Conservation (phyloP, 2,329 filamentous ascomycete species). For the Aspergillus versicolor region DNA sequence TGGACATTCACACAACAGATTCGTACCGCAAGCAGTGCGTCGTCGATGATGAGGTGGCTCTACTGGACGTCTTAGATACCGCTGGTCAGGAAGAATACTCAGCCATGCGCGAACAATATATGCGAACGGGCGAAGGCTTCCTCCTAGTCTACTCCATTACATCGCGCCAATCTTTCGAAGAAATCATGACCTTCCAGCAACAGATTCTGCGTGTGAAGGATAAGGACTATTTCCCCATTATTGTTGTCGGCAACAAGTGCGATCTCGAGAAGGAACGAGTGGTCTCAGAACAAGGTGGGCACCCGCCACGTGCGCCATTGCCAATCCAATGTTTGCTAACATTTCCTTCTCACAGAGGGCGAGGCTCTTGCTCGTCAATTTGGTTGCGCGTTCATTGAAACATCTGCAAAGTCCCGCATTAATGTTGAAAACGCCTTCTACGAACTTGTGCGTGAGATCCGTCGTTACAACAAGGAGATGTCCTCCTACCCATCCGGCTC, state of each 20-base stretch:
- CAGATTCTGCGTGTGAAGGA: slow-evolving; percentile 98
- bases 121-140: slow-evolving; percentile 98
- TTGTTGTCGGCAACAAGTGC: slow-evolving; percentile 98
- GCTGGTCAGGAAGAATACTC: slow-evolving; percentile 99
- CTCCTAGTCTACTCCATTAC: slow-evolving; percentile 98
- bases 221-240: slow-evolving; percentile 99
- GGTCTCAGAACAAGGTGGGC: slow-evolving; percentile 84
- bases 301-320: neutral
- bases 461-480: slow-evolving; percentile 98
- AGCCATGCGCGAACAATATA: slow-evolving; percentile 99
- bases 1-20: slow-evolving; percentile 55
- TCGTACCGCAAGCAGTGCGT: slow-evolving; percentile 99
- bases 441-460: slow-evolving; percentile 96
- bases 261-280: slow-evolving; percentile 92
- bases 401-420: slow-evolving; percentile 95
- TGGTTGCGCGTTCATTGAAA: slow-evolving; percentile 98
- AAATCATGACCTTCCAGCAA: slow-evolving; percentile 98
- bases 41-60: slow-evolving; percentile 95
- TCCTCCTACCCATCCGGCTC: slow-evolving; percentile 77
- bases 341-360: slow-evolving; percentile 64
- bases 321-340: slow-evolving; percentile 1
- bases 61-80: slow-evolving; percentile 97
- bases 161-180: slow-evolving; percentile 94
- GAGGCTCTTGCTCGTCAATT: slow-evolving; percentile 82
- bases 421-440: slow-evolving; percentile 99